Evolutionary conservation across 768 basidiomycete genomes (phyloP).

Genomic region (Psilocybe cyanescens): DNA sequence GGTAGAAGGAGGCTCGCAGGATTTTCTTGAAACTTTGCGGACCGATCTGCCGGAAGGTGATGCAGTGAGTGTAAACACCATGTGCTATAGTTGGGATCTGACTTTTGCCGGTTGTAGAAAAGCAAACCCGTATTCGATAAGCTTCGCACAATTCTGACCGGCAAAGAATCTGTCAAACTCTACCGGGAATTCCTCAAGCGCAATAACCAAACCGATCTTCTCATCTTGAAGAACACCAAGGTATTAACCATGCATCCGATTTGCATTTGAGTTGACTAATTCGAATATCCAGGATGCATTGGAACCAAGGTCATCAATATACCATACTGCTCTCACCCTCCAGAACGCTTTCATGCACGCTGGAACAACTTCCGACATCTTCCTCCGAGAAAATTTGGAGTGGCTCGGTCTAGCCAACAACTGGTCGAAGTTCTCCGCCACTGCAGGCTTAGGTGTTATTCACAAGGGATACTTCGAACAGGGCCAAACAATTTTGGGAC

Average conservation of each 20-base stretch:
- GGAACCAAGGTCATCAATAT: conserved; percentile 94
- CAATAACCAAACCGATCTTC: conserved; percentile 91
- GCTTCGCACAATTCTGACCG: conserved; percentile 82
- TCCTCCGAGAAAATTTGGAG: conserved; percentile 94
- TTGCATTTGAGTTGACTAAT: not conserved
- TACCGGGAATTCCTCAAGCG: conserved; percentile 95
- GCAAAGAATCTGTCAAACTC: conserved; percentile 89
- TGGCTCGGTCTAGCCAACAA: conserved; percentile 96
- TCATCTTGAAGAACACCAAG: conserved; percentile 93
- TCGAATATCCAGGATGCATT: conserved; percentile 70
- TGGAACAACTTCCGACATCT: conserved; percentile 95
- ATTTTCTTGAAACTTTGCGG: conserved; percentile 82
- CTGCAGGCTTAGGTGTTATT: conserved; percentile 95
- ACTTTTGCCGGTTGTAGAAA: conserved; percentile 38
- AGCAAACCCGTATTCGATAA: conserved; percentile 71
- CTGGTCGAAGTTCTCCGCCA: conserved; percentile 99
- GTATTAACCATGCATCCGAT: conserved; percentile 35
- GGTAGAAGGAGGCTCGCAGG: conserved; percentile 91
- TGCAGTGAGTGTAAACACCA: conserved; percentile 44
- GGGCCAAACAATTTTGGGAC: conserved; percentile 89
- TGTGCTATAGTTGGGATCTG: not conserved
- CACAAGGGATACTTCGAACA: conserved; percentile 97
- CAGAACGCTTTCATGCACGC: conserved; percentile 98
- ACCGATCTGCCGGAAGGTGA: conserved; percentile 70
- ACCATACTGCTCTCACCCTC: conserved; percentile 94